Conservation (phyloP, 768 basidiomycete genomes). For the Tricholoma furcatifolium region DNA sequence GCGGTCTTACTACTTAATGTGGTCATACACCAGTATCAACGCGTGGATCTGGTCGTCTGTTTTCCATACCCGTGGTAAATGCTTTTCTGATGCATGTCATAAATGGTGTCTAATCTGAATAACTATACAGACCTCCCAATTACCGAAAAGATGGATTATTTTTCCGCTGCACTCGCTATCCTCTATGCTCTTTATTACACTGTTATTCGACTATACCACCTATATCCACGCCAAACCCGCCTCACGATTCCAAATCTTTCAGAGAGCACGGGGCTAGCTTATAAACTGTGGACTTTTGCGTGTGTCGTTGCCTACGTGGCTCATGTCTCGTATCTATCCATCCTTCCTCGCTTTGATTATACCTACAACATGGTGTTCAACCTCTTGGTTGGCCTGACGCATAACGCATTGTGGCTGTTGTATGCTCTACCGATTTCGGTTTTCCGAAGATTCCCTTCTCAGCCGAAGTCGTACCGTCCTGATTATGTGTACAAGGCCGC, state of each 20-base stretch:
- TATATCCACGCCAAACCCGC: slow-evolving; percentile 50
- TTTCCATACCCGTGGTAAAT: slow-evolving; percentile 89
- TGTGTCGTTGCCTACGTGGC: slow-evolving; percentile 57
- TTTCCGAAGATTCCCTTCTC: slow-evolving; percentile 53
- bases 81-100: background rate
- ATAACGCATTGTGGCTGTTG: slow-evolving; percentile 80
- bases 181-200: slow-evolving; percentile 79
- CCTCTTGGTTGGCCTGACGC: slow-evolving; percentile 67
- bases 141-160: slow-evolving; percentile 94
- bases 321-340: slow-evolving; percentile 78
- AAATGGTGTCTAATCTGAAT: slow-evolving; percentile 1
- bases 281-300: slow-evolving; percentile 43
- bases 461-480: slow-evolving; percentile 59
- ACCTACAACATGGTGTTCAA: slow-evolving; percentile 91
- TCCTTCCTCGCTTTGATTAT: slow-evolving; percentile 85
- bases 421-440: slow-evolving; percentile 62
- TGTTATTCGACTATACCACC: slow-evolving; percentile 71
- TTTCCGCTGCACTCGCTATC: slow-evolving; percentile 87
- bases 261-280: slow-evolving; percentile 14
- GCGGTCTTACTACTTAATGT: slow-evolving; percentile 62
- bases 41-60: slow-evolving; percentile 92
- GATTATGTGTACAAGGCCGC: slow-evolving; percentile 51
- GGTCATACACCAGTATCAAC: slow-evolving; percentile 74
- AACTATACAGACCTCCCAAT: slow-evolving; percentile 60
- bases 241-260: slow-evolving; percentile 24